Evolutionary conservation across 2,329 filamentous ascomycete species (phyloP), one percentile per base, ranked within the genome.

Genomic region (Fusarium buxicola): DNA sequence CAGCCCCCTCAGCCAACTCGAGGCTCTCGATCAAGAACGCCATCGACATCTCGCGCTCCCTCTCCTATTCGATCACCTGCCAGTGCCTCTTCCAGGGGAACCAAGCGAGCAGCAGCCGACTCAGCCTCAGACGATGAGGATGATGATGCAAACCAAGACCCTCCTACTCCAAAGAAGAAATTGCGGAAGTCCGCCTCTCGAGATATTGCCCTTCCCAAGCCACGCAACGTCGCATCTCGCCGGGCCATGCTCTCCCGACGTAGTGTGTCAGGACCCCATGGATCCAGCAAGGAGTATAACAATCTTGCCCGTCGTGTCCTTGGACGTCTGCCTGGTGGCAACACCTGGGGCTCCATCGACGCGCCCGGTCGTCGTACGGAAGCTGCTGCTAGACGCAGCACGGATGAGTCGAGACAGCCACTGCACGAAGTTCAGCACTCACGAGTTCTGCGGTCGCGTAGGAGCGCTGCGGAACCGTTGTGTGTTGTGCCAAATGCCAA

Each of bases 101-200:
- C 80, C 46, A 86, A 86, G 73, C 82, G 84, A 34, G 75, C 74
- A 21, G 75, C 76, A n/a, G 72, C 71, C 25, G 75, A 74, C 13
- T 72, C 74, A 7, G 70, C 71, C 1, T 75, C 76, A 3, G 73
- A 75, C 12, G 76, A 77, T 16, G 74, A 78, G 45, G 62, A 73
- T 40, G 66, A 72, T 5, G 57, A 49, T 16, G 35, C n/a, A 16
- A 30, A 36, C 30, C 45, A 58, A 32, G 66, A 68, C n/a, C 66
- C 67, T 11, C 66, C 61, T 8, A 72, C 72, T 10, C 73, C 74
- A 12, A 75, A 74, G 62, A 85, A 85, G 77, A 85, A 84, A 72
- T 74, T 86, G 44, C 82, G 85, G 52, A 83, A 83, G 74, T 81
- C 78, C 8, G 74, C 80, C 52, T 79, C 80, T n/a, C 75, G 78